Evolutionary conservation across 2,329 filamentous ascomycete species (phyloP), one percentile per base, ranked within the genome.

Genomic region (Ceratocystiopsis sp.): DNA sequence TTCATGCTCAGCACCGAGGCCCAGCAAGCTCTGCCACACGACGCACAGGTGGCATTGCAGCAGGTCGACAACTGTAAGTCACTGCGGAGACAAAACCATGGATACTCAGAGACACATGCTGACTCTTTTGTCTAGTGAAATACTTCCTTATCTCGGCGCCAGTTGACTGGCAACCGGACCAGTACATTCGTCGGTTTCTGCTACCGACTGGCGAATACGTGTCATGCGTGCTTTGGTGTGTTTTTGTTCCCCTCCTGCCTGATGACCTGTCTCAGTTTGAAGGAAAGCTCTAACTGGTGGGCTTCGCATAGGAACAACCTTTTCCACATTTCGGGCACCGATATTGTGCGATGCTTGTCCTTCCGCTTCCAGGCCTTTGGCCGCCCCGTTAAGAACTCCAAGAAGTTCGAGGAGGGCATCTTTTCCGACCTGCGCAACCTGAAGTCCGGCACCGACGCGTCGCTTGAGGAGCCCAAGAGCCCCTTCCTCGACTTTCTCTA

Each of bases 361-460:
- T 98, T 98, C 68, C 75, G 91, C 59, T 98, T 98, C 67, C 91
- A 96, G 67, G 91, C 91, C 42, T 98, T 98, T 59, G 91, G 91
- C 54, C 84, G 91, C 45, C 91, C 91, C 1, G 91, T 98, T 48
- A 96, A 95, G 73, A 98, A 98, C 69, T 93, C 89, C 36, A 98
- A 98, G 70, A 98, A 98, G 65, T 98, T 98, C 58, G 91, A 98
- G 64, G 91, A 98, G 64, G 91, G 91, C 53, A 96, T 98, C 64
- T 98, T 98, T 65, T 98, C 91, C 37, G 91, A 98, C 61, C 69
- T 98, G 60, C 84, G 91, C 62, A 98, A 98, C 62, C 74, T 98
- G 53, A 98, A 98, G 67, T 93, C 91, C 19, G 91, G 91, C 51
- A 96, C 89, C 54, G 91, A 98, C 68, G 91, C 91, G 40, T 95